These are phyloP conservation scores for Fusarium siculi DNA, from an alignment of 2,329 filamentous ascomycete species.

Conservation along the genomic window DNA sequence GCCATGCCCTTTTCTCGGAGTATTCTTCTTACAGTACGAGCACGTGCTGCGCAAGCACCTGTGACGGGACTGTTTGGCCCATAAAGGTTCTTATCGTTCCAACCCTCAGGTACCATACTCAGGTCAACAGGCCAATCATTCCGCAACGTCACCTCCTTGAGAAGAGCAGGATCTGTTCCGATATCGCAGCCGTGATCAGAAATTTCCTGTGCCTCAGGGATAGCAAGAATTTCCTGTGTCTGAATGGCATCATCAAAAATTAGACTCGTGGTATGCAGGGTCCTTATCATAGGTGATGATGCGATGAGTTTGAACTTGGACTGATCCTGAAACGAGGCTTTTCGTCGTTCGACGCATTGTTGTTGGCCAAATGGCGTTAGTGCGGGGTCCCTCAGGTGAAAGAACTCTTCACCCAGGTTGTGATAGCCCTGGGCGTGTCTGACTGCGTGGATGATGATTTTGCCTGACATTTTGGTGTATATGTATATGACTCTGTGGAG, in stretches of 20 bases:
- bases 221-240: conserved; percentile 18
- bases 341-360: conserved; percentile 24
- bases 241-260: conserved; percentile 21
- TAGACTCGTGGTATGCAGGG: conserved; percentile 26
- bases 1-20: conserved; percentile 15
- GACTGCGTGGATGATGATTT: conserved; percentile 26
- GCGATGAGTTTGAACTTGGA: conserved; percentile 28
- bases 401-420: conserved; percentile 35
- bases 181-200: conserved; percentile 32
- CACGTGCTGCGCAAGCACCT: conserved; percentile 17
- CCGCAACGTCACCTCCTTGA: neutral
- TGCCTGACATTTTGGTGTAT: conserved; percentile 7
- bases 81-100: conserved; percentile 27
- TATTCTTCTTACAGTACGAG: conserved; percentile 24
- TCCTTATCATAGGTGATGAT: conserved; percentile 24
- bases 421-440: conserved; percentile 33
- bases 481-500: neutral
- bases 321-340: conserved; percentile 29
- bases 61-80: conserved; percentile 32
- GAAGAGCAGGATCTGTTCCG: neutral
- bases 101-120: conserved; percentile 12
- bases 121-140: conserved; percentile 30
- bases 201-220: conserved; percentile 34
- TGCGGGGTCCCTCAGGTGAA: conserved; percentile 23
- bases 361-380: conserved; percentile 32